Evolutionary conservation across 2,329 filamentous ascomycete genomes (phyloP).

Genomic region (Zymoseptoria crescenta): DNA sequence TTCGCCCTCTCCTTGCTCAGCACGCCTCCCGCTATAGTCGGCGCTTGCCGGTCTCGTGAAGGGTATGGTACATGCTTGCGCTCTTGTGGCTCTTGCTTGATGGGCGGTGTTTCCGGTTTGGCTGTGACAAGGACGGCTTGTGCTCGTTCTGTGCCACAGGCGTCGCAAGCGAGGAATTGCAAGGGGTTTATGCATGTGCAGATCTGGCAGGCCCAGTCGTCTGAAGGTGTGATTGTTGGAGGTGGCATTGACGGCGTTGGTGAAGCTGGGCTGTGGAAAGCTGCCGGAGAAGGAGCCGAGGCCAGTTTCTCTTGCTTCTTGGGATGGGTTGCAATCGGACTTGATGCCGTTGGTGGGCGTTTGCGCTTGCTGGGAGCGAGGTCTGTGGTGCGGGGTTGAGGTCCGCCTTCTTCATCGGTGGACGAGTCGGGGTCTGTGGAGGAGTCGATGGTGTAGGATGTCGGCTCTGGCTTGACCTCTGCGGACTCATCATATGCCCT

Average conservation of each 20-base stretch:
- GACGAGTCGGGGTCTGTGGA: constrained; percentile 1
- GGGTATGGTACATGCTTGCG: constrained; percentile 16
- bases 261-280: too few species aligned
- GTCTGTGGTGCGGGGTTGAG: not conserved
- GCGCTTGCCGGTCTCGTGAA: not conserved
- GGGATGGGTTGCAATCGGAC: constrained; percentile 4
- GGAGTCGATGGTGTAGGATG: constrained; percentile 1
- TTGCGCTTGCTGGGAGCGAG: not conserved
- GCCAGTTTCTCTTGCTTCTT: constrained; percentile 4
- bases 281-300: not conserved
- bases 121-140: constrained; percentile 27
- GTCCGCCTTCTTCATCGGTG: not conserved
- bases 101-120: constrained; percentile 7
- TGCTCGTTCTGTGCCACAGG: constrained; percentile 50
- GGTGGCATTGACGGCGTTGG: not conserved
- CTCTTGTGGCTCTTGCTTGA: constrained; percentile 1
- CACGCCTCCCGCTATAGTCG: constrained; percentile 1
- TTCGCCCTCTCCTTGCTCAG: constrained; percentile 32
- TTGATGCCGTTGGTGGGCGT: constrained; percentile 1
- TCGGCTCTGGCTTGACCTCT: not conserved
- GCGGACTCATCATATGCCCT: too few species aligned
- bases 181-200: constrained; percentile 56
- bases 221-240: constrained; percentile 22
- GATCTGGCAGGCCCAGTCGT: constrained; percentile 49
- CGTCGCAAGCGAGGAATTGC: constrained; percentile 54